Conservation (phyloP, 805 yeast species). For the Ogataea thermomethanolica region DNA sequence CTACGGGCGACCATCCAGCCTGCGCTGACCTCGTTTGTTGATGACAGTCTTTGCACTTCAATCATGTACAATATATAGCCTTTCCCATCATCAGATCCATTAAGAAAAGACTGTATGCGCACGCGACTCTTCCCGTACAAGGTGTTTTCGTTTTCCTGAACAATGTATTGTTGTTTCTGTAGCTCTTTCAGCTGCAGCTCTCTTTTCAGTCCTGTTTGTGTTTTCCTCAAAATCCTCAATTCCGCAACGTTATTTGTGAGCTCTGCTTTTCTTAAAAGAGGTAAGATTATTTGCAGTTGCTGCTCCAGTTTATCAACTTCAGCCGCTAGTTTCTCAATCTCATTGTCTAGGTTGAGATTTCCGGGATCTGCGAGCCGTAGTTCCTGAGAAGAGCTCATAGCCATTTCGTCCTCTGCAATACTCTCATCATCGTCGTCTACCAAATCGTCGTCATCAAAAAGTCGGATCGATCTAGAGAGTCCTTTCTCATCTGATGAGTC, state of each 20-base stretch:
- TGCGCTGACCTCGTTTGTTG: conserved; percentile 44
- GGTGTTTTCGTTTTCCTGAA: conserved; percentile 79
- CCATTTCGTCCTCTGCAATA: conserved; percentile 14
- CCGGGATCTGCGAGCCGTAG: conserved; percentile 63
- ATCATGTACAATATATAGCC: conserved; percentile 71
- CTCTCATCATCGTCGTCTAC: conserved; percentile 18
- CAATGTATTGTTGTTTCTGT: conserved; percentile 73
- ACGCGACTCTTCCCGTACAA: conserved; percentile 64
- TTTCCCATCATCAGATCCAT: conserved; percentile 52
- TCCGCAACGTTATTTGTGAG: conserved; percentile 74
- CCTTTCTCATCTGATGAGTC: conserved; percentile 23
- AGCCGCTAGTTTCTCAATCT: conserved; percentile 53
- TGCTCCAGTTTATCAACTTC: conserved; percentile 57
- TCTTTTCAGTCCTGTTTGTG: conserved; percentile 59
- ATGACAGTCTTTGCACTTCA: conserved; percentile 57
- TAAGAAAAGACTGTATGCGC: conserved; percentile 50
- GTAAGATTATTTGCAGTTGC: conserved; percentile 62
- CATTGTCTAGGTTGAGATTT: conserved; percentile 59
- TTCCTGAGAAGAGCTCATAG: conserved; percentile 25
- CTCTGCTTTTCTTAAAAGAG: conserved; percentile 77
- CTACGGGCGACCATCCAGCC: conserved; percentile 92
- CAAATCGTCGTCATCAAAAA: conserved; percentile 32
- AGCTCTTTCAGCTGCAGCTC: conserved; percentile 74
- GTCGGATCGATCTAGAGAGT: conserved; percentile 23
- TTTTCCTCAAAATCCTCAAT: conserved; percentile 61